Evolutionary conservation across 2,329 filamentous ascomycete genomes (phyloP).

Genomic region (Aspergillus calidoustus): DNA sequence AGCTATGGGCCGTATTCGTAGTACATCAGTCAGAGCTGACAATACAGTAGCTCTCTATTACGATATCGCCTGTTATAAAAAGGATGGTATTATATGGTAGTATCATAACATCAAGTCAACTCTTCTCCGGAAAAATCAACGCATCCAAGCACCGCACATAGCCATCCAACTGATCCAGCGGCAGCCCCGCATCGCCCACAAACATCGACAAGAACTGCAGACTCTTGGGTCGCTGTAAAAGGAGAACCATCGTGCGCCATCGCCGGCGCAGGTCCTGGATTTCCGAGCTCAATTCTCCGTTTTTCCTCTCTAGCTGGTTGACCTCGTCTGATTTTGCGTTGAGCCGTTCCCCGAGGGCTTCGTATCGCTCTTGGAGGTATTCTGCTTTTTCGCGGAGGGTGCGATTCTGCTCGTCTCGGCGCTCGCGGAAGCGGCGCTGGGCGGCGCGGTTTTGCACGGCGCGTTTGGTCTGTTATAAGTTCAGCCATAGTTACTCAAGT

Average conservation of each 20-base stretch:
- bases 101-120: not conserved
- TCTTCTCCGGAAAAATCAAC: not conserved
- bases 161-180: not conserved
- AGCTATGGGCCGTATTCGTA: not conserved
- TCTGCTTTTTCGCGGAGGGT: not conserved
- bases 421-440: slow-evolving; percentile 5
- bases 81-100: not conserved
- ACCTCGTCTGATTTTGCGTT: not conserved
- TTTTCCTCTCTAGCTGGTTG: not conserved
- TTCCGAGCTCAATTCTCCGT: not conserved
- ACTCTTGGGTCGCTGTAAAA: slow-evolving; percentile 1
- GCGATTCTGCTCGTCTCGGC: not conserved
- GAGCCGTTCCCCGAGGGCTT: not conserved
- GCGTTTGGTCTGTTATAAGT: not conserved
- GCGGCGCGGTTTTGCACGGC: not conserved
- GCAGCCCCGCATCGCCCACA: not conserved
- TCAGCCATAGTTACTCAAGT: not conserved
- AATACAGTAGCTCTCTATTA: not conserved
- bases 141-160: slow-evolving; percentile 5
- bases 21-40: slow-evolving; percentile 1
- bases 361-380: not conserved
- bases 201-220: slow-evolving; percentile 1
- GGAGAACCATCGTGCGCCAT: not conserved
- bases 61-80: not conserved
- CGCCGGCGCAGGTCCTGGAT: not conserved